Conservation (phyloP, 768 basidiomycete species). For the Rhodotorula paludigena region DNA sequence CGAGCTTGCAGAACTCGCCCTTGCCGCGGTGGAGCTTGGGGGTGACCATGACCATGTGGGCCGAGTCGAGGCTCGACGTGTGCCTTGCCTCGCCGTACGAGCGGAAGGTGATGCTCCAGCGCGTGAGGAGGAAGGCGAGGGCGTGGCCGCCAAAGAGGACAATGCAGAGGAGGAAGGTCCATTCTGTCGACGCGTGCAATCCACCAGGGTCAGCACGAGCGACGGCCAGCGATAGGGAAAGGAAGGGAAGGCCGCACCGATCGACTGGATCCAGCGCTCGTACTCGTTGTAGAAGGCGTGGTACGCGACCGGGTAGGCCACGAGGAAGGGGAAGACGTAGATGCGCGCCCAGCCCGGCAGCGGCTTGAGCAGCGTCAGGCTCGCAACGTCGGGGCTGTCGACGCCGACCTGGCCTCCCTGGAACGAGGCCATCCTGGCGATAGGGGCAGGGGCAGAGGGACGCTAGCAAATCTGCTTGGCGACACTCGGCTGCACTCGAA, state of each 20-base stretch:
- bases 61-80: constrained; percentile 46
- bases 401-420: constrained; percentile 4
- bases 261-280: constrained; percentile 71
- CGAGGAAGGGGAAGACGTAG: constrained; percentile 49
- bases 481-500: too few species aligned
- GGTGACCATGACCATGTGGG: constrained; percentile 26
- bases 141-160: constrained; percentile 80
- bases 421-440: constrained; percentile 11
- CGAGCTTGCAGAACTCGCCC: constrained; percentile 35
- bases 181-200: constrained; percentile 57
- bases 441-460: too few species aligned
- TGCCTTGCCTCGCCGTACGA: constrained; percentile 73
- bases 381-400: constrained; percentile 20
- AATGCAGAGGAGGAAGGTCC: constrained; percentile 92
- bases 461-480: too few species aligned
- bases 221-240: neutral
- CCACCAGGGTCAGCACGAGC: neutral
- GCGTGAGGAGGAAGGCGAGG: constrained; percentile 82
- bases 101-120: constrained; percentile 75
- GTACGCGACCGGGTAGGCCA: constrained; percentile 49
- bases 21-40: constrained; percentile 38
- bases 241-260: constrained; percentile 10
- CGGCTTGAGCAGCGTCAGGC: constrained; percentile 12
- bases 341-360: constrained; percentile 45
- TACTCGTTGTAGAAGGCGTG: constrained; percentile 90